phyloP scores from a whole-genome alignment of 2,329 filamentous ascomycete genomes.

The Fusarium sp. region DNA sequence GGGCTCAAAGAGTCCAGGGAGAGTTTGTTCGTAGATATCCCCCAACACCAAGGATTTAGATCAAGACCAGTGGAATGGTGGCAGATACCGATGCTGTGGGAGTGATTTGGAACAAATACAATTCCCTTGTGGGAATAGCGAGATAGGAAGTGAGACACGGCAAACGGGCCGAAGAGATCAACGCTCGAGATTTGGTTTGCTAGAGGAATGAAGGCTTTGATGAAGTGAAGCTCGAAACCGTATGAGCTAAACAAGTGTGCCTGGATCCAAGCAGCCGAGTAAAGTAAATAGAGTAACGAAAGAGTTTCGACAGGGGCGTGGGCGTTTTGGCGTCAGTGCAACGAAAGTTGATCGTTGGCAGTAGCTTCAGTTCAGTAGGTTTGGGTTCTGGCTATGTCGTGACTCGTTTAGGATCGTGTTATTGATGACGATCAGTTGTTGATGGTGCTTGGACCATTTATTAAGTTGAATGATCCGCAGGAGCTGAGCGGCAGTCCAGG shows the following conservation, averaged over 20 bases:
- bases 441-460: slow-evolving; percentile 34
- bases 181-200: slow-evolving; percentile 14
- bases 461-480: slow-evolving; percentile 20
- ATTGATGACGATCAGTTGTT: slow-evolving; percentile 15
- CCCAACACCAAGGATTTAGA: slow-evolving; percentile 21
- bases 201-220: slow-evolving; percentile 35
- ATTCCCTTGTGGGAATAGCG: slow-evolving; percentile 10
- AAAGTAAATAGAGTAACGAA: neutral
- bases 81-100: slow-evolving; percentile 26
- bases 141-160: slow-evolving; percentile 29
- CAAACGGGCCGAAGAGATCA: slow-evolving; percentile 37
- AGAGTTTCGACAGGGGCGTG: slow-evolving; percentile 2
- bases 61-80: slow-evolving; percentile 27
- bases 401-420: neutral
- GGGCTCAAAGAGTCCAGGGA: neutral
- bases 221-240: neutral
- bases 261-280: neutral
- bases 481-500: slow-evolving; percentile 3
- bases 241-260: neutral
- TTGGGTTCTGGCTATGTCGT: neutral
- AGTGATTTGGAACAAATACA: slow-evolving; percentile 22
- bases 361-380: neutral
- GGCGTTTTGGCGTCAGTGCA: neutral
- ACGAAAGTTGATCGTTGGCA: neutral
- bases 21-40: slow-evolving; percentile 1